A percentile compares a stretch with the other conserved stretches of the same genome.
Evolutionary conservation across 108 stramenopile species (phyloP).

Genomic region (Craspedostauros australis): DNA sequence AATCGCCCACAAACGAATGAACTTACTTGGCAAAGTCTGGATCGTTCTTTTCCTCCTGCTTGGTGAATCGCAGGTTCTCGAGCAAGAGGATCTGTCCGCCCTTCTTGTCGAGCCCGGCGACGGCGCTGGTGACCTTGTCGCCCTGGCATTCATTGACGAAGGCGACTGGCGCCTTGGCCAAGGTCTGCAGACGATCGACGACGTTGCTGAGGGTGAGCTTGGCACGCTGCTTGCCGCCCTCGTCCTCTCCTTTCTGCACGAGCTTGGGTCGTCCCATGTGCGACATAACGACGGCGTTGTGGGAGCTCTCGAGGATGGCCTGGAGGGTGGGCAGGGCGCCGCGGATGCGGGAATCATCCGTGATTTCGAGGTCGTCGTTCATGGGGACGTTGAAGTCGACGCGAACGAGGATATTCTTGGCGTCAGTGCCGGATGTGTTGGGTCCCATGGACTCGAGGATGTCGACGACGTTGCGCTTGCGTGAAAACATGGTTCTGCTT

Average conservation of each 20-base stretch:
- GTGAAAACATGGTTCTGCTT: background rate
- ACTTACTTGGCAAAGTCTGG: constrained; percentile 35
- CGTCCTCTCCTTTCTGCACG: constrained; percentile 49
- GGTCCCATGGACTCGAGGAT: constrained; percentile 31
- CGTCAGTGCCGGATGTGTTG: constrained; percentile 5
- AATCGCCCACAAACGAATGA: too few species aligned
- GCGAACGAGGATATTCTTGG: constrained; percentile 70
- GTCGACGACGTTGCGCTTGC: constrained; percentile 41
- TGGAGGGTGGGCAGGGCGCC: constrained; percentile 82
- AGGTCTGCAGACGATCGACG: constrained; percentile 66
- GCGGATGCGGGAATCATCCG: constrained; percentile 80
- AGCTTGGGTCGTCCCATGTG: constrained; percentile 84
- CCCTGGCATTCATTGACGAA: constrained; percentile 73
- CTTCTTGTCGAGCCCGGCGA: constrained; percentile 23
- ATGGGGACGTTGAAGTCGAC: constrained; percentile 88
- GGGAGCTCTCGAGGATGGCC: constrained; percentile 43
- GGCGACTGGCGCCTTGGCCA: constrained; percentile 67
- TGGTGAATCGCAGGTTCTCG: constrained; percentile 96
- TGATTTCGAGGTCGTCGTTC: constrained; percentile 55
- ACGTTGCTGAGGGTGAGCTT: constrained; percentile 77
- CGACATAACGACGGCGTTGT: constrained; percentile 67
- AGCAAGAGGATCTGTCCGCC: constrained; percentile 73
- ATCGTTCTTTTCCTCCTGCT: constrained; percentile 77
- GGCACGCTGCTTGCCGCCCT: constrained; percentile 33
- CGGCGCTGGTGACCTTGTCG: constrained; percentile 38